phyloP scores from a whole-genome alignment of 1,284 basidiomycete species.

The Ceratobasidium papillatum region DNA sequence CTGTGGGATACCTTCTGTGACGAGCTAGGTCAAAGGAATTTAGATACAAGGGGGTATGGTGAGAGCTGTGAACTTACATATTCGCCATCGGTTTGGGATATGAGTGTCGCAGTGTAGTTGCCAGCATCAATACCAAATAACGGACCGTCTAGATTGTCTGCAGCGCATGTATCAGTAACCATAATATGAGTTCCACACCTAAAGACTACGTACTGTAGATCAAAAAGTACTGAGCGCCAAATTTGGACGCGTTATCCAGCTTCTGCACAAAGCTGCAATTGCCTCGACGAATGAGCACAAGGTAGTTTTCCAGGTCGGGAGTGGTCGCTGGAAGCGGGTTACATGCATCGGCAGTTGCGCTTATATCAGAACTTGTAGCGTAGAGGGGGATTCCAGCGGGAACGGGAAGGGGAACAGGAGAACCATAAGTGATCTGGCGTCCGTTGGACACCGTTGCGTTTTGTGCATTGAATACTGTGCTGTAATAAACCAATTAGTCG shows the following conservation, averaged over 20 bases:
- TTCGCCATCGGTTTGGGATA: slow-evolving; percentile 48
- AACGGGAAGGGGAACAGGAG: slow-evolving; percentile 42
- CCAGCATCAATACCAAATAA: slow-evolving; percentile 25
- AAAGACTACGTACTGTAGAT: no score
- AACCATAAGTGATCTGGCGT: slow-evolving; percentile 43
- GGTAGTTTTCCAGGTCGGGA: slow-evolving; percentile 60
- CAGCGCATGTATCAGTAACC: no score
- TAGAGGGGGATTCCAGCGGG: slow-evolving; percentile 44
- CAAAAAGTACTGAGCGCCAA: slow-evolving; percentile 60
- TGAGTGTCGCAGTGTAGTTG: slow-evolving; percentile 41
- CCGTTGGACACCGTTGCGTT: slow-evolving; percentile 41
- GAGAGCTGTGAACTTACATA: slow-evolving; percentile 46
- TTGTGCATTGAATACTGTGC: slow-evolving; percentile 10
- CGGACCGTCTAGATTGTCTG: slow-evolving; percentile 44
- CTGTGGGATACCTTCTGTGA: background rate
- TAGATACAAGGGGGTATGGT: slow-evolving; percentile 49
- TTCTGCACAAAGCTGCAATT: slow-evolving; percentile 62
- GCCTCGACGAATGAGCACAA: slow-evolving; percentile 63
- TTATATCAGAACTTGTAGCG: slow-evolving; percentile 47
- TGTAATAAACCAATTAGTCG: background rate
- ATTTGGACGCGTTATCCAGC: slow-evolving; percentile 59
- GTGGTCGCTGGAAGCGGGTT: slow-evolving; percentile 61
- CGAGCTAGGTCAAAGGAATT: slow-evolving; percentile 8
- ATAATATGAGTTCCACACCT: no score
- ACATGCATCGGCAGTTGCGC: slow-evolving; percentile 62